Evolutionary conservation across 192 early-diverging fungal species (phyloP), one percentile per base, ranked within the genome.

Genomic region (Chytriomyces hyalinus): DNA sequence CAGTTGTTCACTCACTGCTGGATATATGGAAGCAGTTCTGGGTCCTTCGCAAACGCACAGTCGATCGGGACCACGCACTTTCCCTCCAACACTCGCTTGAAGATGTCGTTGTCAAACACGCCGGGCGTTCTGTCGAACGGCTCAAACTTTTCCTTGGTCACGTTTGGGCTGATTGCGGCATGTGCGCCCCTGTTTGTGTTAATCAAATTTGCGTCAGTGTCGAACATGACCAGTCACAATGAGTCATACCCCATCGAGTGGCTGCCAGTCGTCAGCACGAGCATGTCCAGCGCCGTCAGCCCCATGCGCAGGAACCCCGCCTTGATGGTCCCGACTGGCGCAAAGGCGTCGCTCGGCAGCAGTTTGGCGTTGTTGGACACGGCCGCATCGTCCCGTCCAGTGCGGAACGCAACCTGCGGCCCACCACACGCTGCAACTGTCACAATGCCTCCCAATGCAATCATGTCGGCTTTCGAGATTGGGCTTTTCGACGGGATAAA

Each of bases 71-170:
- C 24, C 15, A 73, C 71, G 50, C 82, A 83, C 24, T 66, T 61
- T 22, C 77, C 77, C 4, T 61, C 72, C 9, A 83, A 60, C 6
- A 65, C 24, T 65, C 73, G 48, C 76, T 80, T 81, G 76, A 83
- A 83, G 6, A 81, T 72, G 43, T 81, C 73, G 45, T 83, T 83
- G 61, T 83, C 82, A 77, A 83, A 83, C 6, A 83, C 77, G 5
- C 75, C 79, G 4, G 82, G 82, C 3, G 82, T 83, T 7, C 15
- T 22, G 51, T 83, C 82, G 57, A 83, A 83, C 20, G 82, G 82
- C 46, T 28, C 65, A 51, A 83, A 83, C 6, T 44, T 22, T 17
- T 61, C 44, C 9, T 70, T 77, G 28, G 81, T 83, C 6, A 80
- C 26, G 43, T 63, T 47, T 8, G 80, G 81, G 4, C 67, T 73